These are phyloP conservation scores for Russula sp. DNA, from an alignment of 768 basidiomycete genomes.

Conservation along the genomic window DNA sequence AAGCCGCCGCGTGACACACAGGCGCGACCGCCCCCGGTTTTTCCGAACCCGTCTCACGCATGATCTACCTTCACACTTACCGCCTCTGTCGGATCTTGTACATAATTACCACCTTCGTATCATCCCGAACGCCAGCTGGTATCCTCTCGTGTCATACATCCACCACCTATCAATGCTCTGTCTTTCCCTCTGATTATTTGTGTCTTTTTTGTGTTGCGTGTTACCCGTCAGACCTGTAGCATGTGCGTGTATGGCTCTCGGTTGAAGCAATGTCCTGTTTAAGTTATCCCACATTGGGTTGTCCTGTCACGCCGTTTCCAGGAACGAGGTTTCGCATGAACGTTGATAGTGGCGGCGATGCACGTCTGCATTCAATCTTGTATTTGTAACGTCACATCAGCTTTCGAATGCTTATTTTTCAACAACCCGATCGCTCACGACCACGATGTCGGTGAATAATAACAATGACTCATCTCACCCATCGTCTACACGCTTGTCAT, in stretches of 20 bases:
- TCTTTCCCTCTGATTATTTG: slow-evolving; percentile 16
- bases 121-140: slow-evolving; percentile 1
- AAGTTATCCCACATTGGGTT: slow-evolving; percentile 1
- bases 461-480: not conserved
- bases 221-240: slow-evolving; percentile 32
- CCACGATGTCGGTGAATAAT: not conserved
- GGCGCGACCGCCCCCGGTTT: slow-evolving; percentile 33
- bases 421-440: not conserved
- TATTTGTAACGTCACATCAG: not conserved
- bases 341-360: no score
- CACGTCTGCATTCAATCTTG: not conserved
- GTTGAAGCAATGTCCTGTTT: slow-evolving; percentile 27
- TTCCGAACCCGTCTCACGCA: slow-evolving; percentile 34
- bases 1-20: slow-evolving; percentile 54
- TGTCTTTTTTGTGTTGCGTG: slow-evolving; percentile 16
- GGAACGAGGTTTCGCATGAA: not conserved
- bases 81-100: slow-evolving; percentile 9
- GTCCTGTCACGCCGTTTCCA: not conserved
- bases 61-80: slow-evolving; percentile 22
- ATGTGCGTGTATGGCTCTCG: slow-evolving; percentile 36
- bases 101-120: slow-evolving; percentile 13
- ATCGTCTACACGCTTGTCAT: slow-evolving; percentile 9
- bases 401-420: not conserved
- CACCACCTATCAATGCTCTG: slow-evolving; percentile 20
- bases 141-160: slow-evolving; percentile 16